Evolutionary conservation across 306 rosid genomes (phyloP).

Genomic region (Prunus armeniaca): DNA sequence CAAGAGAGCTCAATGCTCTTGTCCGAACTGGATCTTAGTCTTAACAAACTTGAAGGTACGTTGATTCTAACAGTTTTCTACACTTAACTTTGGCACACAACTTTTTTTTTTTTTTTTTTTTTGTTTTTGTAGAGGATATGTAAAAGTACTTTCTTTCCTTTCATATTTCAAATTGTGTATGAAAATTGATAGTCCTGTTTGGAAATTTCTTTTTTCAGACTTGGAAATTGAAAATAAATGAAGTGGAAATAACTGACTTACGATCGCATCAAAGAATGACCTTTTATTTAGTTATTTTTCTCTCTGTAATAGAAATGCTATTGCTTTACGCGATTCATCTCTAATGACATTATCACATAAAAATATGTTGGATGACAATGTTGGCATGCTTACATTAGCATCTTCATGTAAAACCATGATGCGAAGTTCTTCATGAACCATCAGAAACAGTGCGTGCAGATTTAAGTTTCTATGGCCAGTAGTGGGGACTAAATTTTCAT

Average conservation of each 20-base stretch:
- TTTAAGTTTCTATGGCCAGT: not conserved
- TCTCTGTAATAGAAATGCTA: not conserved
- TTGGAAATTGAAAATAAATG: not conserved
- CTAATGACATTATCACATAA: not conserved
- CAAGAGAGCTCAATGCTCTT: conserved; percentile 71
- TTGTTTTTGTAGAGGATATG: too few relatives aligned
- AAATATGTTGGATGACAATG: not conserved
- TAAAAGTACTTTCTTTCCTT: not conserved
- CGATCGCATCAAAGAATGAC: not conserved
- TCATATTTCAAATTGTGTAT: not conserved
- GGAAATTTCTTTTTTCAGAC: not conserved
- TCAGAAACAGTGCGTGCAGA: not conserved
- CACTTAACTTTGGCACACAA: not conserved
- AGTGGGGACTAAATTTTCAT: not conserved
- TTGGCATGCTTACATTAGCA: not conserved
- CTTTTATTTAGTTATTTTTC: not conserved
- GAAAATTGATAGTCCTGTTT: conserved; percentile 1
- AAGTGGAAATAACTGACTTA: not conserved
- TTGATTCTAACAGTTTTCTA: not conserved
- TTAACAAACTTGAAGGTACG: conserved; percentile 68
- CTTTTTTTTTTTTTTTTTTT: too few relatives aligned
- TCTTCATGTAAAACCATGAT: not conserved
- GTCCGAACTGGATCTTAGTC: conserved; percentile 78
- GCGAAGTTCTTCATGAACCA: not conserved
- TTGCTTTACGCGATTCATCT: not conserved